phyloP scores from a whole-genome alignment of 371 early-diverging fungal genomes.

The Basidiobolus meristosporus region DNA sequence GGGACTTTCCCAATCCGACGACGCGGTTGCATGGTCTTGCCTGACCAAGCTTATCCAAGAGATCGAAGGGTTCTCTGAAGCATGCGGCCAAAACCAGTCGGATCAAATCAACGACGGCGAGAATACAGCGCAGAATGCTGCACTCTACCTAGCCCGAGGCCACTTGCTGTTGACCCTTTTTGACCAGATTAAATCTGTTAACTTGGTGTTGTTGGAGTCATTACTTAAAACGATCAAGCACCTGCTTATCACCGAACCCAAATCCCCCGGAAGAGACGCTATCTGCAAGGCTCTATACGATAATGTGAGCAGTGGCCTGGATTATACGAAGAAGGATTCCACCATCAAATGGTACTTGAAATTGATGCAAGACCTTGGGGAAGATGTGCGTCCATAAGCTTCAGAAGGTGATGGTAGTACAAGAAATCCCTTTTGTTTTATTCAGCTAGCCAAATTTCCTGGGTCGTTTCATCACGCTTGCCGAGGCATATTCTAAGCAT shows the following conservation, averaged over 20 bases:
- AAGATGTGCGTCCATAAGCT: not conserved
- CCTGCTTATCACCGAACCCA: constrained; percentile 8
- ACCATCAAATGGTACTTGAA: constrained; percentile 16
- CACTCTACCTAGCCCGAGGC: constrained; percentile 4
- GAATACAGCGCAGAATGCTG: not conserved
- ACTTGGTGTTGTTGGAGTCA: constrained; percentile 12
- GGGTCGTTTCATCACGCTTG: no score
- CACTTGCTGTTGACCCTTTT: constrained; percentile 13
- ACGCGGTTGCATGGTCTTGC: constrained; percentile 34
- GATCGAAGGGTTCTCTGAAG: constrained; percentile 7
- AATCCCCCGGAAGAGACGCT: constrained; percentile 7
- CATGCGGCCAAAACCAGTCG: not conserved
- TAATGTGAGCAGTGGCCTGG: constrained; percentile 11
- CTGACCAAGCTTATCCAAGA: constrained; percentile 20
- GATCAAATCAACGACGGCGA: not conserved
- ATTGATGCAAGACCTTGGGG: constrained; percentile 10
- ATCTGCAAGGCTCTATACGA: constrained; percentile 13
- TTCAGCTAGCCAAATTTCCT: no score
- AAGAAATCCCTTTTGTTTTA: no score
- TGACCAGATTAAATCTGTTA: constrained; percentile 14
- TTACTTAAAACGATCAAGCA: constrained; percentile 10
- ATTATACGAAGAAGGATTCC: constrained; percentile 17
- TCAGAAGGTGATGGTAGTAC: no score
- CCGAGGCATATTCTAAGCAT: no score
- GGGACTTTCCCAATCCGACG: constrained; percentile 30